These are phyloP conservation scores for Cutaneotrichosporon cyanovorans DNA, from an alignment of 1,284 basidiomycete genomes.

Conservation along the genomic window DNA sequence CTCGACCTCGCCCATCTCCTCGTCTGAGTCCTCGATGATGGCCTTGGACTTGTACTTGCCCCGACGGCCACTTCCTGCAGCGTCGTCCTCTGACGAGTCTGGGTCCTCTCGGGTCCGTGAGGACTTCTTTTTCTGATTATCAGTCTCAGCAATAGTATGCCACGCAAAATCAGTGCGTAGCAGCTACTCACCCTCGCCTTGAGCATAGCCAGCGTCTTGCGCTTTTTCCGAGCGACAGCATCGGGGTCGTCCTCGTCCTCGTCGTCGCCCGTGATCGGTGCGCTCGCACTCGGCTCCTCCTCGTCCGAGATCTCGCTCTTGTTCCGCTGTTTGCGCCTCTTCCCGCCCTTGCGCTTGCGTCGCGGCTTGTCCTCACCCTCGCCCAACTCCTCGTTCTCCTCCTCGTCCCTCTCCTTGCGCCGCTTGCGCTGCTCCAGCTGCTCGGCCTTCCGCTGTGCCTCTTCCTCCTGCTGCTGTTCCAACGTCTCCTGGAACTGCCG, in stretches of 20 bases:
- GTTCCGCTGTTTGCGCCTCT: slow-evolving; percentile 23
- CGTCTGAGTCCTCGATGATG: slow-evolving; percentile 38
- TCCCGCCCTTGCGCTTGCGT: slow-evolving; percentile 17
- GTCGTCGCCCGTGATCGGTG: slow-evolving; percentile 11
- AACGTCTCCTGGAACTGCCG: slow-evolving; percentile 51
- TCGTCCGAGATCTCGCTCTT: slow-evolving; percentile 25
- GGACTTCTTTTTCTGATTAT: slow-evolving; percentile 12
- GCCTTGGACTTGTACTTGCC: slow-evolving; percentile 44
- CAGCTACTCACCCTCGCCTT: slow-evolving; percentile 20
- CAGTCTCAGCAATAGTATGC: slow-evolving; percentile 1
- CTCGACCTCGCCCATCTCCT: slow-evolving; percentile 19
- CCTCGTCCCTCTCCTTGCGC: slow-evolving; percentile 35
- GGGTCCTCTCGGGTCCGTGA: slow-evolving; percentile 22
- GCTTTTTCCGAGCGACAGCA: not conserved
- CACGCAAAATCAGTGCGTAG: not conserved
- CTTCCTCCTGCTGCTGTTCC: slow-evolving; percentile 39
- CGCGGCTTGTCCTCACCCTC: slow-evolving; percentile 10
- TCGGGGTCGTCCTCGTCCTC: slow-evolving; percentile 12
- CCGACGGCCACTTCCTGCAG: slow-evolving; percentile 17
- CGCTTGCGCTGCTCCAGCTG: slow-evolving; percentile 34
- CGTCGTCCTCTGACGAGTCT: slow-evolving; percentile 30
- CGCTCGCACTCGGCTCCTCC: slow-evolving; percentile 18
- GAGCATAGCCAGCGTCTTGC: slow-evolving; percentile 21
- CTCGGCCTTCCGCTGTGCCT: slow-evolving; percentile 41
- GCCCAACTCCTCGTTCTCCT: slow-evolving; percentile 28